Base-by-base conservation (phyloP, 2,329 filamentous ascomycete species). In the Claviceps africana region DNA sequence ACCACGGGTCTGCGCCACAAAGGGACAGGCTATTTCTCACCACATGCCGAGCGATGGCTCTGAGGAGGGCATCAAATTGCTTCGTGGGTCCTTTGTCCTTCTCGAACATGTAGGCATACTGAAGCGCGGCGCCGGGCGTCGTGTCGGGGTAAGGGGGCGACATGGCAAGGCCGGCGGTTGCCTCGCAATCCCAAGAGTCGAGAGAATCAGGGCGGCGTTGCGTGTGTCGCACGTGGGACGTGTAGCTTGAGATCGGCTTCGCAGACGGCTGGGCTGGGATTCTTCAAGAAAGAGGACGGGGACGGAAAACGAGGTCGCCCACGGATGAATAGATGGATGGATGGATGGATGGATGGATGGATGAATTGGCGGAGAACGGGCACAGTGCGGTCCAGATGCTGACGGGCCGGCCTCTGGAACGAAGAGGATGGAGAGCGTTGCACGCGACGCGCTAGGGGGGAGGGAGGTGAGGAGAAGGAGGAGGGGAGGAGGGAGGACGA, bases 41-140 rank as follows among this genome's bases (percentile, higher is more conserved):
- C 64, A 89, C 85, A 61, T 86, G 70, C 53, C 76, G 74, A 45
- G 79, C 83, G 58, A 90, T 80, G 33, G 83, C 81, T 59, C 81
- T 70, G 57, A 88, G 73, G 33, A 90, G 71, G 51, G 82, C 80
- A 65, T 85, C 77, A 30, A 90, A 74, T 45, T 83, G 65, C 50
- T 77, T 76, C 4, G 83, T 83, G 5, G 85, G 80, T 47, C 76
- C 78, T 66, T 87, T 88, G 65, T 86, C 74, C 37, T 71, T 67
- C 57, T 81, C 76, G 61, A 86, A 86, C 61, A 90, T 73, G 64
- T 84, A 82, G 48, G 79, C 78, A 69, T 86, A 88, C 52, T 67
- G 61, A 53, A 68, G 60, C 28, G 58, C 54, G 49, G 55, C 46
- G 37, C 57, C 59, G 37, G 64, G 58, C 48, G 55, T 55, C 51